phyloP scores from a whole-genome alignment of 352 stramenopile genomes.

The Phytophthora pisi region DNA sequence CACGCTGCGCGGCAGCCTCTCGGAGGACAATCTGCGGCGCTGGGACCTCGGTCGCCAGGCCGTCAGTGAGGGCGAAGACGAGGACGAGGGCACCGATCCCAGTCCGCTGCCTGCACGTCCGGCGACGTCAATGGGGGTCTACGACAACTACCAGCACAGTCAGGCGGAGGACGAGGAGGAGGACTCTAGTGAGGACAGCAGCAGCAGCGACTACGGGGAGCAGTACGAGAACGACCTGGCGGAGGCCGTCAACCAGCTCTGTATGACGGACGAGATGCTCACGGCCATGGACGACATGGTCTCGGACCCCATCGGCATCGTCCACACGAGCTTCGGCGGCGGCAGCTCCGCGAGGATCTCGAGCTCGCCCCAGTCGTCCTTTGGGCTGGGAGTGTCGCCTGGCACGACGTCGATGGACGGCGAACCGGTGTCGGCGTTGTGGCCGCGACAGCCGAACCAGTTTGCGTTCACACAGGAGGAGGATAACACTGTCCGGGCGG shows the following conservation, averaged over 20 bases:
- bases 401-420: constrained; percentile 70
- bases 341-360: constrained; percentile 41
- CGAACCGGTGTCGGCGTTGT: constrained; percentile 75
- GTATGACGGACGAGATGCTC: constrained; percentile 67
- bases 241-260: constrained; percentile 70
- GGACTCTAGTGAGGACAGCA: constrained; percentile 16
- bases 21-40: constrained; percentile 26
- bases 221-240: constrained; percentile 78
- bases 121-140: constrained; percentile 9
- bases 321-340: constrained; percentile 27
- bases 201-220: constrained; percentile 59
- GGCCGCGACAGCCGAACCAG: constrained; percentile 80
- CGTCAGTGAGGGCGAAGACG: constrained; percentile 14
- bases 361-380: constrained; percentile 71
- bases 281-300: constrained; percentile 56
- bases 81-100: not conserved
- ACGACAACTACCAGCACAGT: constrained; percentile 22
- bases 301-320: constrained; percentile 60
- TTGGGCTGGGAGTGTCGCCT: constrained; percentile 66
- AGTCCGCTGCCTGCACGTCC: constrained; percentile 7
- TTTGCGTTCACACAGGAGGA: constrained; percentile 89
- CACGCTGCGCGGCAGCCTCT: constrained; percentile 25
- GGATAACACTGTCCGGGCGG: constrained; percentile 54
- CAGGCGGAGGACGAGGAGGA: constrained; percentile 25
- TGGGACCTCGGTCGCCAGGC: constrained; percentile 20